These are phyloP conservation scores for Geotrichum ghanense DNA, from an alignment of 805 yeast species.

Conservation along the genomic window DNA sequence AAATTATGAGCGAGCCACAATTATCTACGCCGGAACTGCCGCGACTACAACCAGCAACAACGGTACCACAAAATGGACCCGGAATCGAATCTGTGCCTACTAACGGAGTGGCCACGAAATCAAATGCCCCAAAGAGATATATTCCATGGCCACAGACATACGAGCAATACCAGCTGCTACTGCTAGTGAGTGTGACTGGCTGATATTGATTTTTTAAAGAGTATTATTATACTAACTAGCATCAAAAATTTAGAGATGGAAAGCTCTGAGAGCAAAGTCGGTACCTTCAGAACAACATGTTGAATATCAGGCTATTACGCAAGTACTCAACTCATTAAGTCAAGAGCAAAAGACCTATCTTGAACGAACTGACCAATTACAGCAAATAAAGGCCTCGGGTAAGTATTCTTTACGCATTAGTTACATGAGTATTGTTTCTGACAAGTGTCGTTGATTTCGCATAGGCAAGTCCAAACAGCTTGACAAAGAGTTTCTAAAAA, in stretches of 20 bases:
- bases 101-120: no score
- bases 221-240: background rate
- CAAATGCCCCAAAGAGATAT: background rate
- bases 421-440: no score
- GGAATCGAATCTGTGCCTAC: no score
- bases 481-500: conserved; percentile 38
- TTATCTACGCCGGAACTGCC: no score
- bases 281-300: conserved; percentile 17
- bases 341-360: conserved; percentile 20
- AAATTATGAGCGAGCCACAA: no score
- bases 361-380: no score
- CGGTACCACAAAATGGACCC: no score
- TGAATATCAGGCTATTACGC: conserved; percentile 23
- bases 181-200: conserved; percentile 14
- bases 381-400: no score
- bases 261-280: conserved; percentile 21
- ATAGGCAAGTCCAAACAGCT: no score
- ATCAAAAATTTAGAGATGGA: conserved; percentile 19
- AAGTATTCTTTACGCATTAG: no score
- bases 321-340: conserved; percentile 18
- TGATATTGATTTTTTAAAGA: background rate
- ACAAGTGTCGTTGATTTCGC: no score
- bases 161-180: conserved; percentile 25
- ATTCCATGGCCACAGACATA: conserved; percentile 21
- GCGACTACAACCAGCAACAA: no score